Base-by-base conservation (phyloP, 2,329 filamentous ascomycete genomes). In the Neophaeococcomyces mojaviensis region DNA sequence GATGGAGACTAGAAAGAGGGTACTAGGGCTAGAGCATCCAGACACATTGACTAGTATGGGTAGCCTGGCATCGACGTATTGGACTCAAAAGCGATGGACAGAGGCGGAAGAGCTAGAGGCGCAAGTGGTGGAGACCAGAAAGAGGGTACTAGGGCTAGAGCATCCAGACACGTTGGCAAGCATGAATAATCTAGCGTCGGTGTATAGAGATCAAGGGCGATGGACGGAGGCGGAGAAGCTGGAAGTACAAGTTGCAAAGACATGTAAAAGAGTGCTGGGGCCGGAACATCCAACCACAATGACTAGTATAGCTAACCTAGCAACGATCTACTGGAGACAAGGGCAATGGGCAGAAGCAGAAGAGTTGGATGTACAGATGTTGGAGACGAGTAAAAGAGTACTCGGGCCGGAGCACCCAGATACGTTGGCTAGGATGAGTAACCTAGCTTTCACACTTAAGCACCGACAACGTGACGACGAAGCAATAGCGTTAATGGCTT, bases 101-200 rank as follows among this genome's bases (percentile, higher is more conserved):
- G 54, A 61, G 43, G 61, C 63, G 2, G 59, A 60, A 44, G 41
- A 52, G 32, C 49, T 63, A 13, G 39, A 20, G 6, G 16, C 41
- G 19, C 43, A 47, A 15, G 50, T 44, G 13, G 44, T 51, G 41
- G 26, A 33, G 49, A 53, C 48, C 51, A 49, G 49, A 24, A 47
- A 43, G 44, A 49, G 44, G 42, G 46, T 41, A 44, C 49, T 56
- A 5, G 49, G 46, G 4, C n/a, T 15, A 2, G 49, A 52, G 2
- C 49, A 56, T 44, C 39, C 38, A n/a, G 24, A 48, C 32, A 47
- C 54, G 13, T 30, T 58, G 37, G 38, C 26, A 22, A 40, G 31
- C 84, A 60, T n/a, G n/a, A n/a, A n/a, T n/a, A n/a, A n/a, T n/a
- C n/a, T n/a, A n/a, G n/a, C n/a, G n/a, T n/a, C n/a, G n/a, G n/a